Base-by-base conservation (phyloP, 2,329 filamentous ascomycete genomes). In the Cladobotryum protrusum region DNA sequence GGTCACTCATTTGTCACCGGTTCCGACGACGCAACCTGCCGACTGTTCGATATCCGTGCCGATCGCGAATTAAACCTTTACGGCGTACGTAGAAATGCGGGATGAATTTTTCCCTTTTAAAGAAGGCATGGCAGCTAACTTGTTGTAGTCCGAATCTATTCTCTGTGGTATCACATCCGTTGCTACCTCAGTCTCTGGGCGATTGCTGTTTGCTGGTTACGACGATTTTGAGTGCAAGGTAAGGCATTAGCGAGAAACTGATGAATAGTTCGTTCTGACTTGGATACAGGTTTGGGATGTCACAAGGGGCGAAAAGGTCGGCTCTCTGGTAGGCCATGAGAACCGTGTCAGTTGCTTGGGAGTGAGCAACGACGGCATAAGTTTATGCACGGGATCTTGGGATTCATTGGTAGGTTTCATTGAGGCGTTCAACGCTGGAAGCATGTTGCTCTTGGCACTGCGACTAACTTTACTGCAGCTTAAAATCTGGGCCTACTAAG, bases 181-280 rank as follows among this genome's bases (percentile, higher is more conserved):
- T 43, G 93, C 92, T 52, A 97, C 95, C 62, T 99, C 93, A 14
- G 92, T 99, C 13, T 99, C 93, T 51, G 93, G 93, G 52, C 84
- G 93, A 67, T 76, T 99, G 63, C 76, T 99, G 37, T 99, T 99
- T 68, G 93, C 93, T 49, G 93, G 93, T 59, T 99, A 99, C 65
- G 93, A 99, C 64, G 93, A 99, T 67, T 99, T 96, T 64, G 93
- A 99, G 73, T 99, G 93, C 91, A 99, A 97, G 86, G 92, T 96
- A 76, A 64, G 82, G 32, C 47, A 11, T 14, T 1, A 3, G 17
- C 3, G 20, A 2, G 12, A 15, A 9, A 14, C 13, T n/a, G 9
- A 14, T 11, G 3, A 40, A 6, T 43, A 11, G 43, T 44, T 15
- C 24, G 45, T 49, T 7, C 53, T 64, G 49, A 58, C 41, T 20